Conservation (phyloP, 192 early-diverging fungal genomes). For the Linnemannia exigua region DNA sequence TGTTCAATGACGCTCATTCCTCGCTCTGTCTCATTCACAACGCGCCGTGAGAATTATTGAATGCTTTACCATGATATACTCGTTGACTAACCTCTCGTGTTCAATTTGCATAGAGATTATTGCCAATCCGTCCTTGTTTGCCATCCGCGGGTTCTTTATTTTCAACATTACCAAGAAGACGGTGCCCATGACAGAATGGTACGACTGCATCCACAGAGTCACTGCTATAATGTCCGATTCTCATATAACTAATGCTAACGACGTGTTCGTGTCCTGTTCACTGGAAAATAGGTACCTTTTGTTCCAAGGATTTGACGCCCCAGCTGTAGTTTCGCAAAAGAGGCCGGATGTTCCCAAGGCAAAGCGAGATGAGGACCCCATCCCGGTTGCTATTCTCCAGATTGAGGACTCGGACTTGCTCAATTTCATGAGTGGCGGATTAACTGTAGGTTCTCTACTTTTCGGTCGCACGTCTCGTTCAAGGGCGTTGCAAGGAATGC, state of each 20-base stretch:
- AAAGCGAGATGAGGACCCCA: slow-evolving; percentile 45
- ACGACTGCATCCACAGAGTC: slow-evolving; percentile 47
- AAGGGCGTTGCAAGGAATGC: no score
- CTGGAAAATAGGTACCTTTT: slow-evolving; percentile 31
- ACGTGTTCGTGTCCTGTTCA: background rate
- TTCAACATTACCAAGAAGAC: slow-evolving; percentile 46
- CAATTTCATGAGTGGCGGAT: slow-evolving; percentile 56
- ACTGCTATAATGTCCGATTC: no score
- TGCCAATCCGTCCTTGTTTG: slow-evolving; percentile 33
- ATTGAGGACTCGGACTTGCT: slow-evolving; percentile 51
- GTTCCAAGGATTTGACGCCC: slow-evolving; percentile 46
- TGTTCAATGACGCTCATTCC: background rate
- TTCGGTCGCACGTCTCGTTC: background rate
- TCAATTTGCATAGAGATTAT: slow-evolving; percentile 30
- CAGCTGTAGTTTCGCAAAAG: slow-evolving; percentile 42
- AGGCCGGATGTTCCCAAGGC: slow-evolving; percentile 53
- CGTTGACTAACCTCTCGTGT: background rate
- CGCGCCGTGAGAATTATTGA: background rate
- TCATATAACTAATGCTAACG: no score
- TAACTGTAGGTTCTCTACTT: slow-evolving; percentile 30
- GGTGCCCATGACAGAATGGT: slow-evolving; percentile 52
- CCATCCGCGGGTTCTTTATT: slow-evolving; percentile 52
- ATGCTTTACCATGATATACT: no score
- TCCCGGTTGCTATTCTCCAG: slow-evolving; percentile 53
- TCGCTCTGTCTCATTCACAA: background rate